These are phyloP conservation scores for Fusarium ramigenum DNA, from an alignment of 2,329 filamentous ascomycete genomes.

Conservation along the genomic window DNA sequence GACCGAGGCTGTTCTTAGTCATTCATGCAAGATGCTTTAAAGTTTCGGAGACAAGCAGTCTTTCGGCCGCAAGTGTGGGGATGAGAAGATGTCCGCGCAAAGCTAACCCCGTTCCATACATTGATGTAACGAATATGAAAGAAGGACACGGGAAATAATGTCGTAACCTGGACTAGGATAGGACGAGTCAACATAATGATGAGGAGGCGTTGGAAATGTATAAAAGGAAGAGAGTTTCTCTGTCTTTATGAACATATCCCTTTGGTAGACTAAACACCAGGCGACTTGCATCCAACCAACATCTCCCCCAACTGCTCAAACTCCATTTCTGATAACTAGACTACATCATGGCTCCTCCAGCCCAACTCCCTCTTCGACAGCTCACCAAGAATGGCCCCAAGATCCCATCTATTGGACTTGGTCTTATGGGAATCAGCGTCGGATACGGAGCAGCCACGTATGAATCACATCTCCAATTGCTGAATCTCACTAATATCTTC, in stretches of 20 bases:
- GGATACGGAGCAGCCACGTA: constrained; percentile 48
- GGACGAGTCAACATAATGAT: neutral
- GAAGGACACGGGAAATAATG: neutral
- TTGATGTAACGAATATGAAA: neutral
- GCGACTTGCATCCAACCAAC: neutral
- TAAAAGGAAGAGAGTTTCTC: neutral
- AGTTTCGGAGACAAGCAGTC: constrained; percentile 24
- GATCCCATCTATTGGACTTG: constrained; percentile 61
- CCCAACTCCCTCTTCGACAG: constrained; percentile 31
- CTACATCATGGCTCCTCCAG: constrained; percentile 30
- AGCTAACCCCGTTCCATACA: neutral
- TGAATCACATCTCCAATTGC: neutral
- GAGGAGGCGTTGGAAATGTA: neutral
- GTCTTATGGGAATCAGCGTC: constrained; percentile 60
- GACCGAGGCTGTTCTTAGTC: constrained; percentile 22
- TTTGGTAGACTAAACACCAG: neutral
- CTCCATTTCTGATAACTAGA: neutral
- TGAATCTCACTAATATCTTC: neutral
- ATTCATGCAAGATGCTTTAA: constrained; percentile 24
- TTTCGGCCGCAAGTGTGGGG: constrained; percentile 8
- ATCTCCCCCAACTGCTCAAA: neutral
- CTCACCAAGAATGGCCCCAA: constrained; percentile 62
- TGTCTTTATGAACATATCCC: neutral
- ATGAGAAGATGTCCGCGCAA: neutral
- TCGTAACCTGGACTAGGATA: neutral